Conservation (phyloP, 2,329 filamentous ascomycete genomes). For the Lecanicillium sp. region DNA sequence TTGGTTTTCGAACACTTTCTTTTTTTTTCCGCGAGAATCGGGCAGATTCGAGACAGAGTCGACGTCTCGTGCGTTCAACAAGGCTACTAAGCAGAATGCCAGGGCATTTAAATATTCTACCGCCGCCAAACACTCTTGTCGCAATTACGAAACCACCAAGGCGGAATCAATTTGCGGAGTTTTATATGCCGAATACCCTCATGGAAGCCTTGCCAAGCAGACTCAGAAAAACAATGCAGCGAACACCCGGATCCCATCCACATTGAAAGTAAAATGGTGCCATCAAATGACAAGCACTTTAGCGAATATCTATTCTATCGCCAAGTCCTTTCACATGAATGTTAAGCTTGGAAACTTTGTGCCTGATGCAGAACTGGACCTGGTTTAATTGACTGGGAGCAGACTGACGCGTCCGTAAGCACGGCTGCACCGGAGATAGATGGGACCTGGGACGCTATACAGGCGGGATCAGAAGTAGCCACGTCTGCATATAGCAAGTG, state of each 20-base stretch:
- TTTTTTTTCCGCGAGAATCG: not conserved
- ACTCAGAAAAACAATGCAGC: slow-evolving; percentile 15
- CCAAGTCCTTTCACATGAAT: slow-evolving; percentile 24
- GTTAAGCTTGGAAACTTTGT: slow-evolving; percentile 26
- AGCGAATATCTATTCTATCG: slow-evolving; percentile 18
- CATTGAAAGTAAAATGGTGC: slow-evolving; percentile 20
- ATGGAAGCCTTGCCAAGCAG: slow-evolving; percentile 15
- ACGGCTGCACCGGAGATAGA: slow-evolving; percentile 13
- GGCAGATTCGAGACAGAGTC: not conserved
- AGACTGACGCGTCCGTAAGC: slow-evolving; percentile 20
- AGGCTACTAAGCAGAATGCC: slow-evolving; percentile 18
- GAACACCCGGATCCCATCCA: slow-evolving; percentile 14
- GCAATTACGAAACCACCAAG: not conserved
- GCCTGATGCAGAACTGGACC: slow-evolving; percentile 16
- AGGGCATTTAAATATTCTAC: slow-evolving; percentile 19
- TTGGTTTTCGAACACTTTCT: slow-evolving; percentile 14
- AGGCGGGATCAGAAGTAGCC: not conserved
- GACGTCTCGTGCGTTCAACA: slow-evolving; percentile 9
- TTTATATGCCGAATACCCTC: slow-evolving; percentile 15
- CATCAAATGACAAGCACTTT: slow-evolving; percentile 20
- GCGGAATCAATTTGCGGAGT: slow-evolving; percentile 12
- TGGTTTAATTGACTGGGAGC: slow-evolving; percentile 24
- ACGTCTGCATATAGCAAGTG: slow-evolving; percentile 16
- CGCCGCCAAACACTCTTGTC: slow-evolving; percentile 14
- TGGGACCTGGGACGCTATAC: slow-evolving; percentile 2